Percentiles rank a stretch among this genome's conserved stretches.
These are phyloP conservation scores for Brassica hybrid DNA, from an alignment of 441 rosid genomes.

Conservation along the genomic window DNA sequence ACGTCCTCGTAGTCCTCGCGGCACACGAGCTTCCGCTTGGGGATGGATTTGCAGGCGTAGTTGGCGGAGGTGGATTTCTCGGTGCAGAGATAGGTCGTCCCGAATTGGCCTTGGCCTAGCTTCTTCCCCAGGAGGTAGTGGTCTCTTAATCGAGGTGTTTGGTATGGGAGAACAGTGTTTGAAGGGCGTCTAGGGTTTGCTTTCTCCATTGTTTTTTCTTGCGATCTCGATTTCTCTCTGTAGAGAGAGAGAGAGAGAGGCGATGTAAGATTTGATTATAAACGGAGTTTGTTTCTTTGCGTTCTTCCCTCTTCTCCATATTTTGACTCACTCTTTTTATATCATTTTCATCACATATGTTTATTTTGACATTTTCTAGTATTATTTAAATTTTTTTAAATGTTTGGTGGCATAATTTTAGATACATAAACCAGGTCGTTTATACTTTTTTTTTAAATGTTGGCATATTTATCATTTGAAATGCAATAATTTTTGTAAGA, in stretches of 20 bases:
- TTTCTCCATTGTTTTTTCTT: constrained; percentile 23
- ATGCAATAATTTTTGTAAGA: no score
- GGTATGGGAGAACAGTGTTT: constrained; percentile 50
- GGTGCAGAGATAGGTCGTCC: constrained; percentile 58
- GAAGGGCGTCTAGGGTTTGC: constrained; percentile 26
- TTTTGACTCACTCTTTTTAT: no score
- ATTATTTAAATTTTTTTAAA: no score
- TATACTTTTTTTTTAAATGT: no score
- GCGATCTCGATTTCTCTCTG: constrained; percentile 31
- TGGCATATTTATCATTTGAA: no score
- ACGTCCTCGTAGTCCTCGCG: constrained; percentile 82
- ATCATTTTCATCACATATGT: no score
- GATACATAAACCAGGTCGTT: no score
- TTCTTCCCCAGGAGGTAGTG: constrained; percentile 49
- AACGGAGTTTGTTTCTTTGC: constrained; percentile 28
- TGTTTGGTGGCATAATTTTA: no score
- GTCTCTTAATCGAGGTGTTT: constrained; percentile 46
- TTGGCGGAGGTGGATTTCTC: constrained; percentile 43
- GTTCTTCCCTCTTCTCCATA: not conserved
- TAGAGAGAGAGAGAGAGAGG: not conserved
- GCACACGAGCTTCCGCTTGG: constrained; percentile 60
- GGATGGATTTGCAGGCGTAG: constrained; percentile 63
- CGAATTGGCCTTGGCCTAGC: constrained; percentile 64
- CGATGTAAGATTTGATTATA: not conserved
- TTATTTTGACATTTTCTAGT: no score